Evolutionary conservation across 2,329 filamentous ascomycete species (phyloP).

Genomic region (Ramularia endophylla): DNA sequence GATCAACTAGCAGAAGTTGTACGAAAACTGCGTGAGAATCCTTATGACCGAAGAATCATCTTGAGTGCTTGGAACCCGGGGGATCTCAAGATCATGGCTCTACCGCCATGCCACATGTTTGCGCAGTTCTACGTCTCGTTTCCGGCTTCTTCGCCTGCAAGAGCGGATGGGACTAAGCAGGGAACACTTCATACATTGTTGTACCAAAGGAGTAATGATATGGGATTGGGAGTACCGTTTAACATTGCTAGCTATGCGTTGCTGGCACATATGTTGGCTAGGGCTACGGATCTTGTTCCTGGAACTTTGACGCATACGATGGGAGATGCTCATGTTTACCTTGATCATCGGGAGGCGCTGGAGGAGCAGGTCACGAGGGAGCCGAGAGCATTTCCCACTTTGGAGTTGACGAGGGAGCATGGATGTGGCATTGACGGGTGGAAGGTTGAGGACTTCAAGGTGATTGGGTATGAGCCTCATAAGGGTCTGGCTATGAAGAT

Average conservation of each 20-base stretch:
- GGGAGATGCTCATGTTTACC: conserved; percentile 96
- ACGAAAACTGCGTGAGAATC: conserved; percentile 72
- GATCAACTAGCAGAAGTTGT: conserved; percentile 93
- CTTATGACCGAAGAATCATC: conserved; percentile 86
- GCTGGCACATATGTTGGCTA: conserved; percentile 90
- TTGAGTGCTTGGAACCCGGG: conserved; percentile 90
- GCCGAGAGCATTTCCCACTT: conserved; percentile 71
- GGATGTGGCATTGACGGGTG: conserved; percentile 82
- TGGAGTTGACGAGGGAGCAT: conserved; percentile 62
- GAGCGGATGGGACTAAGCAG: conserved; percentile 36
- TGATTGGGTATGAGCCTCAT: conserved; percentile 85
- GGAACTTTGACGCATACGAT: conserved; percentile 90
- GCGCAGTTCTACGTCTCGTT: conserved; percentile 91
- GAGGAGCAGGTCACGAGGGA: conserved; percentile 72
- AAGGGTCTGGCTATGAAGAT: conserved; percentile 97
- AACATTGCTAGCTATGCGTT: conserved; percentile 95
- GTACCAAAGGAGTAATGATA: conserved; percentile 93
- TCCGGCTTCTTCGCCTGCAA: conserved; percentile 37
- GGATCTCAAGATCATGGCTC: conserved; percentile 79
- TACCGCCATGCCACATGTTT: conserved; percentile 97
- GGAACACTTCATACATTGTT: conserved; percentile 80
- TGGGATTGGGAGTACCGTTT: conserved; percentile 95
- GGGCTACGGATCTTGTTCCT: conserved; percentile 75
- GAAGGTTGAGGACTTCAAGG: conserved; percentile 78
- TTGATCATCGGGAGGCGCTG: conserved; percentile 85